These are phyloP conservation scores for Pisolithus tinctorius DNA, from an alignment of 768 basidiomycete genomes.

Conservation along the genomic window DNA sequence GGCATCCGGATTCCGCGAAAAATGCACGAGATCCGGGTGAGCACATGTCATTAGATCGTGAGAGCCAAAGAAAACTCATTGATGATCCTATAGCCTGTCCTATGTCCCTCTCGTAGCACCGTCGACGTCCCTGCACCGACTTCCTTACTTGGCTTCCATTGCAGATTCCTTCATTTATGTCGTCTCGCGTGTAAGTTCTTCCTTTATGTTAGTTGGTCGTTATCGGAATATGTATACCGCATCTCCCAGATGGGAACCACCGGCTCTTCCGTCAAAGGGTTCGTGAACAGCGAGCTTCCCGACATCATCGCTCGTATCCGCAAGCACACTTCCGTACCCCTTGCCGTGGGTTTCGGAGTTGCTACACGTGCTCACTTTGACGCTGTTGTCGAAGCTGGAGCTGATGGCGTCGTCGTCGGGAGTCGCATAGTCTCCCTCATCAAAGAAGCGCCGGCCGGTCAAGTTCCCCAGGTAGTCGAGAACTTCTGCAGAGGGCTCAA, in stretches of 20 bases:
- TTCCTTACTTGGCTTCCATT: slow-evolving; percentile 86
- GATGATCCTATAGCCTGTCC: slow-evolving; percentile 53
- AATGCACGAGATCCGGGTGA: slow-evolving; percentile 76
- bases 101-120: slow-evolving; percentile 96
- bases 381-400: slow-evolving; percentile 73
- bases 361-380: slow-evolving; percentile 87
- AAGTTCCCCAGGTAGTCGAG: slow-evolving; percentile 51
- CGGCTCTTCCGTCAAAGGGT: slow-evolving; percentile 72
- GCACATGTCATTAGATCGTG: slow-evolving; percentile 24
- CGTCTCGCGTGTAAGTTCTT: slow-evolving; percentile 71
- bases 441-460: slow-evolving; percentile 48
- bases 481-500: slow-evolving; percentile 71
- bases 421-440: slow-evolving; percentile 79
- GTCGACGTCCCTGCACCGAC: slow-evolving; percentile 80
- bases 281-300: slow-evolving; percentile 71
- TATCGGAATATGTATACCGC: background rate
- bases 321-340: slow-evolving; percentile 66
- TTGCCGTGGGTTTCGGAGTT: slow-evolving; percentile 97
- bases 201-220: background rate
- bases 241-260: slow-evolving; percentile 88
- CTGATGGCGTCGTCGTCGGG: slow-evolving; percentile 93
- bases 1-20: slow-evolving; percentile 81
- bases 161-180: slow-evolving; percentile 91
- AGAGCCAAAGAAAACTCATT: background rate
- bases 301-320: slow-evolving; percentile 80